A percentile compares a stretch with the other conserved stretches of the same genome.
phyloP scores from a whole-genome alignment of 129 eudicot species.

The Cynara cardunculus region DNA sequence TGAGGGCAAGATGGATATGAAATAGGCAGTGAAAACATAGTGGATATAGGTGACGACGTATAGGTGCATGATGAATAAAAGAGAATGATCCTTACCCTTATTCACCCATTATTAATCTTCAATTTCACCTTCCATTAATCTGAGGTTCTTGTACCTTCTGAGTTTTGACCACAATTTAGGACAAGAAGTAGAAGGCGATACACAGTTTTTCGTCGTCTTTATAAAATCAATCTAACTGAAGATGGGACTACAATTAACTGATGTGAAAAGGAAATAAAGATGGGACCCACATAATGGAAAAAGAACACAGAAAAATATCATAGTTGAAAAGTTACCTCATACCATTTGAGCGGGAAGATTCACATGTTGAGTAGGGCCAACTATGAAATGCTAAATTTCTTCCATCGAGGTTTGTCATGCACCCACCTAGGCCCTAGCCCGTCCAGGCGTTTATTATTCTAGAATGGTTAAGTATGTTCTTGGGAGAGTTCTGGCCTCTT shows the following conservation, averaged over 20 bases:
- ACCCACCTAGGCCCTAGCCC: too few relatives aligned
- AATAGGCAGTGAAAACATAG: too few relatives aligned
- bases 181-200: background rate
- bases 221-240: background rate
- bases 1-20: too few relatives aligned
- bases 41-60: too few relatives aligned
- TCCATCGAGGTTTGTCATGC: background rate
- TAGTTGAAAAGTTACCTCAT: background rate
- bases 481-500: too few relatives aligned
- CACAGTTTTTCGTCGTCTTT: background rate
- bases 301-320: background rate
- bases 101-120: too few relatives aligned
- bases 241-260: background rate
- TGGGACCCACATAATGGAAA: background rate
- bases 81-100: too few relatives aligned
- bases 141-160: too few relatives aligned
- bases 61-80: too few relatives aligned
- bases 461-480: background rate
- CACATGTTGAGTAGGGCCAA: background rate
- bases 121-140: too few relatives aligned
- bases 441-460: too few relatives aligned
- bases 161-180: too few relatives aligned
- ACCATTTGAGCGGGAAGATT: background rate
- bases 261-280: background rate
- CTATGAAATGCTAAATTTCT: conserved; percentile 8